phyloP scores from a whole-genome alignment of 2,329 filamentous ascomycete species.

The Arthrobotrys musiformis region DNA sequence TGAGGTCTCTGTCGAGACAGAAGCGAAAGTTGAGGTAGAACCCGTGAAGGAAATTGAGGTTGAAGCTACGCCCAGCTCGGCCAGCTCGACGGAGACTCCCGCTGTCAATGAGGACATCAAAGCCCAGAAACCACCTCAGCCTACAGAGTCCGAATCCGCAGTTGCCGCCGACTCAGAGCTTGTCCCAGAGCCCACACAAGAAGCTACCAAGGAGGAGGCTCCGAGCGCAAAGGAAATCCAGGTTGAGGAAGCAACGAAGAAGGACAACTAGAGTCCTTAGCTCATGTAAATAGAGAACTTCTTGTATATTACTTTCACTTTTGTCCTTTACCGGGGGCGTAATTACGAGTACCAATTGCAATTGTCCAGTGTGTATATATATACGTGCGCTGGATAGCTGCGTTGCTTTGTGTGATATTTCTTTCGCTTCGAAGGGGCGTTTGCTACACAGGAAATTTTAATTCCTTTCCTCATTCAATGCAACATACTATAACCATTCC shows the following conservation, averaged over 20 bases:
- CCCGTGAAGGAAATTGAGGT: constrained; percentile 13
- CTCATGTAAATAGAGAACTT: constrained; percentile 33
- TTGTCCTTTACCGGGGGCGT: neutral
- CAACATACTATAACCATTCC: neutral
- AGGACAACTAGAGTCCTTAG: constrained; percentile 24
- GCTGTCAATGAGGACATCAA: neutral
- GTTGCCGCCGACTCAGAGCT: constrained; percentile 45
- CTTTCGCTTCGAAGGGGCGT: constrained; percentile 16
- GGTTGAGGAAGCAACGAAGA: constrained; percentile 43
- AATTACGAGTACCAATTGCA: neutral
- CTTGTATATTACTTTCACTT: constrained; percentile 45
- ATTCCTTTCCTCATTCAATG: constrained; percentile 8
- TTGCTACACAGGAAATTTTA: constrained; percentile 36
- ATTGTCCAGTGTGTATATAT: neutral
- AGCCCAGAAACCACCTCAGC: constrained; percentile 18
- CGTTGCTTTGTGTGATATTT: constrained; percentile 32
- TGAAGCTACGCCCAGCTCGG: neutral
- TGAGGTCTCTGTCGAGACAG: neutral
- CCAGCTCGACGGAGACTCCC: neutral
- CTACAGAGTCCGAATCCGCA: constrained; percentile 41
- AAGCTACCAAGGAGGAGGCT: constrained; percentile 21
- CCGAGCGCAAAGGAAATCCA: constrained; percentile 50
- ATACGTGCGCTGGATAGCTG: neutral
- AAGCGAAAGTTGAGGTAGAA: neutral
- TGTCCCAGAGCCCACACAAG: constrained; percentile 31